Evolutionary conservation across 768 basidiomycete species (phyloP), one percentile per base, ranked within the genome.

Genomic region (Tulasnella sp.): DNA sequence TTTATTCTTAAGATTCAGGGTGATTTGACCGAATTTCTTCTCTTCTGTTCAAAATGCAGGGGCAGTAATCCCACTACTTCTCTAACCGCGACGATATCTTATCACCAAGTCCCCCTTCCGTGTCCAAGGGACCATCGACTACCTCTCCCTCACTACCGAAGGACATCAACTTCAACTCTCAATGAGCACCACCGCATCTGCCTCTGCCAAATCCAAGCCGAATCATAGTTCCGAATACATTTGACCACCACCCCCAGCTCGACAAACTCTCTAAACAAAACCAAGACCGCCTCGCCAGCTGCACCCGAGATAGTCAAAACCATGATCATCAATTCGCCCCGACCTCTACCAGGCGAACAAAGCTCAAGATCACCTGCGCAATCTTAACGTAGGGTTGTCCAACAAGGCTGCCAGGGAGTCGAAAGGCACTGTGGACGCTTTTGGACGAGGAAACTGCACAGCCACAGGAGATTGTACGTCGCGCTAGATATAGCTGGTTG

Each of bases 401-500:
- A 35, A 40, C 23, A 16, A 13, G 72, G 32, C 32, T 35, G 74
- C 42, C 71, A 20, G 4, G 39, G 20, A 37, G 72, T 55, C 16
- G 51, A 26, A 26, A 23, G 20, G 23, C 26, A 20, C 55, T 20
- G 23, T 10, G n/a, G 71, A 73, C 3, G 32, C n/a, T 35, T 29
- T n/a, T 75, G 77, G 73, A 46, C 48, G 71, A 44, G 77, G 51
- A 77, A 23, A 77, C 20, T 35, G 73, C n/a, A 7, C 35, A 76
- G 26, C 48, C 71, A 11, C 77, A 77, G 32, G 71, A 75, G 5
- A 55, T 75, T 40, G 26, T 16, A 79, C 67, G 51, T 75, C 20
- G 78, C 77, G n/a, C 23, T 75, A 5, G 78, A 79, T 57, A 79
- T 79, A 77, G 48, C 42, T n/a, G 78, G 78, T 15, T 77, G 78